Evolutionary conservation across 257 asterid species (phyloP), one percentile per base, ranked within the genome.

Genomic region (Nicotiana knightiana): DNA sequence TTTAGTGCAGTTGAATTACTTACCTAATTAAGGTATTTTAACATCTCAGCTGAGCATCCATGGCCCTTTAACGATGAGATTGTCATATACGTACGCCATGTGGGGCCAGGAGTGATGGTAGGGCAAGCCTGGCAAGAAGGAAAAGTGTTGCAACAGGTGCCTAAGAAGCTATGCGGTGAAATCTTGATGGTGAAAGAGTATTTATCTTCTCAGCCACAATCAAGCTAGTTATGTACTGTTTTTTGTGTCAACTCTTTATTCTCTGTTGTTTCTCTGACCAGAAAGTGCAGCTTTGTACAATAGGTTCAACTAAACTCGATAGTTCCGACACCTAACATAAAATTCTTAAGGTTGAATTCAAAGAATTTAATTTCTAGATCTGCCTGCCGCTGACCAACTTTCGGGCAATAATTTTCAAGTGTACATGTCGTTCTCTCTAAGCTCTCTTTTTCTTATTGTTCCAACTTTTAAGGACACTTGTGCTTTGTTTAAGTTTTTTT

Each of bases 111-210:
- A 39, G 95, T 93, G 58, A 46, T 91, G 88, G 95, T 94, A 58
- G 97, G 97, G 26, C 97, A 94, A 82, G 97, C 97, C 64, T 94
- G 98, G 98, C 95, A 94, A 85, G 98, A 94, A 84, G 98, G 98
- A 62, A 88, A 85, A 84, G 90, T 85, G 26, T 61, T 94, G 85
- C 81, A 94, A 63, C 94, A 91, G 83, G 89, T 94, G 28, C 98
- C 98, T 30, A 92, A 87, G 86, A 93, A 91, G 89, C 91, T 94
- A 32, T 91, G 93, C 51, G 77, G 85, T 51, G 98, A 94, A 89
- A 91, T 93, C 61, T 83, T 94, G 87, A 94, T 94, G 98, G 95
- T 94, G 82, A 92, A 86, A 83, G 93, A 93, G 82, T 87, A 84
- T 84, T 85, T 51, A 26, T 62, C 61, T 77, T 58, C 82, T 63